Percentiles rank a stretch among this genome's conserved stretches.
Evolutionary conservation across 2,329 filamentous ascomycete species (phyloP).

Genomic region (Purpureocillium takamizusanense): DNA sequence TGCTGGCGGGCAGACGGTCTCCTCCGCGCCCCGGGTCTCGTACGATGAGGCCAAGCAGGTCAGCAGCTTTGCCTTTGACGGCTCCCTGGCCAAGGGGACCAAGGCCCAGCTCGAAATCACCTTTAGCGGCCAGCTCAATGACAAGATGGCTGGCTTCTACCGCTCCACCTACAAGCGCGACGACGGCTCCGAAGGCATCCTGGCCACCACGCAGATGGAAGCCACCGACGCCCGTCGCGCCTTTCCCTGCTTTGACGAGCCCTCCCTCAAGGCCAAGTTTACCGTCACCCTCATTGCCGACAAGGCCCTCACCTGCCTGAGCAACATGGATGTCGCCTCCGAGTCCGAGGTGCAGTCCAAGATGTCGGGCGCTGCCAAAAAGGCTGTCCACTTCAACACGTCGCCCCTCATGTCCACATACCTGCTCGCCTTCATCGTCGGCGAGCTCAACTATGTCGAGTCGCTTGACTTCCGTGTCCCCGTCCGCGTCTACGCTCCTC

Average conservation of each 20-base stretch:
- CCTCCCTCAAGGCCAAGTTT: constrained; percentile 85
- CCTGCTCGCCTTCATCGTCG: constrained; percentile 86
- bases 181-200: constrained; percentile 69
- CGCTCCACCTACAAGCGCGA: constrained; percentile 82
- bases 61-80: constrained; percentile 70
- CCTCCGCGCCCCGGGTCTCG: constrained; percentile 38
- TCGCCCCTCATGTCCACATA: constrained; percentile 95
- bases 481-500: constrained; percentile 87
- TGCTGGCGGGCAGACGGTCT: constrained; percentile 38
- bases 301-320: constrained; percentile 81
- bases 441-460: constrained; percentile 89
- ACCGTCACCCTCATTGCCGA: constrained; percentile 87
- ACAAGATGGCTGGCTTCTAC: constrained; percentile 98
- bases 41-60: constrained; percentile 75
- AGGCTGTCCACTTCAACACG: constrained; percentile 85
- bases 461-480: constrained; percentile 86
- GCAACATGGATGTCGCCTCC: constrained; percentile 90
- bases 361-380: constrained; percentile 38
- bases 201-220: constrained; percentile 94
- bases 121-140: constrained; percentile 74
- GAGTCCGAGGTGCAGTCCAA: constrained; percentile 54
- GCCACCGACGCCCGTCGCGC: constrained; percentile 86
- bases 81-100: constrained; percentile 61
- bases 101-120: constrained; percentile 55
- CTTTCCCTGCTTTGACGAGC: constrained; percentile 96